Base-by-base conservation (phyloP, 164 flowering plant species). In the Cinnamomum chago region DNA sequence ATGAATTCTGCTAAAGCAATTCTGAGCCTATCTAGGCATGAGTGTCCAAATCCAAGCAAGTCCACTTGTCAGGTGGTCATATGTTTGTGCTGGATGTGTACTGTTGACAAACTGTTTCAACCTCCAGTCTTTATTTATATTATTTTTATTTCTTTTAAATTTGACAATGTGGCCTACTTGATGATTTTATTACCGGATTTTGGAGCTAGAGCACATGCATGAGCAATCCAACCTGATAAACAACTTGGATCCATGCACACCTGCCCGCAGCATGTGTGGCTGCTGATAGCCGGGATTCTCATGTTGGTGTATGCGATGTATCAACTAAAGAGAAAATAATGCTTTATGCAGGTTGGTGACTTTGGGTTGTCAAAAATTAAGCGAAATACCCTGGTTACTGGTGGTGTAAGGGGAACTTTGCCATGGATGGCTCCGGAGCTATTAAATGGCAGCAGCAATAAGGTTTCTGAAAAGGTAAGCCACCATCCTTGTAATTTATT, bases 341-440 rank as follows among this genome's bases (percentile, higher is more conserved):
- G 13, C 9, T 72, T 22, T n/a, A 13, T 70, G 67, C 85, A 95
- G 99, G 99, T 95, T 24, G 99, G 91, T 73, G 99, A 95, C 86
- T 95, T 95, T 88, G 99, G 99, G 50, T 75, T 95, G 81, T 95
- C 99, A 72, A 95, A 95, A 83, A 95, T 95, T 22, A 95, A 91
- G 83, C 73, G 97, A 74, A 95, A 95, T 84, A 95, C 99, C 20
- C 81, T 95, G 85, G 99, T 95, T 77, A 86, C 99, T 82, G 99
- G 98, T 78, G 99, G 99, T 80, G 99, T 95, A n/a, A 84, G 99
- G 76, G 99, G 98, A 82, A 94, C 98, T 24, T 82, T 94, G 24
- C 98, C 98, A 65, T 94, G 98, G 98, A 94, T 94, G 98, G 98
- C 98, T 33, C 98, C 98, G 13, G 98, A 94, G 82, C 86, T 94